A percentile compares a stretch with the other conserved stretches of the same genome.
phyloP scores from a whole-genome alignment of 2,329 filamentous ascomycete species.

The Corynespora cassiicola region DNA sequence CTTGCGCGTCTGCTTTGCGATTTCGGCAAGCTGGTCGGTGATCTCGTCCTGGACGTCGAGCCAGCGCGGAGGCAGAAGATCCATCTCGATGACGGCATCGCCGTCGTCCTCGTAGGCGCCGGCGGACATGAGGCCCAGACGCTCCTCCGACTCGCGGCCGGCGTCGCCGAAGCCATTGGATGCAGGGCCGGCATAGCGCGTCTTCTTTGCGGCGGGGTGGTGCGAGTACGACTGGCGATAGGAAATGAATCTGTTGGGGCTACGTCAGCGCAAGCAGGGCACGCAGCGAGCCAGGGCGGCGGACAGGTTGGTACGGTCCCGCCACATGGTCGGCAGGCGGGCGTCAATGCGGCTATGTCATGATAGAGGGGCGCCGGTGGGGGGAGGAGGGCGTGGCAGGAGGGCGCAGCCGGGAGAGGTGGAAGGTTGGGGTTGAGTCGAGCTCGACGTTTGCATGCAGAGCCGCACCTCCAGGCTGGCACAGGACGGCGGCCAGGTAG shows the following conservation, averaged over 20 bases:
- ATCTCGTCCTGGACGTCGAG: constrained; percentile 95
- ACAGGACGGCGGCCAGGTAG: too few relatives aligned
- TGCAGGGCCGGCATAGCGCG: constrained; percentile 61
- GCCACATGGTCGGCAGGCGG: constrained; percentile 75
- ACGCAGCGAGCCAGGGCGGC: constrained; percentile 33
- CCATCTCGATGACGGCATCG: constrained; percentile 98
- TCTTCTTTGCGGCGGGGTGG: constrained; percentile 87
- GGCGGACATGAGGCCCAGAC: constrained; percentile 83
- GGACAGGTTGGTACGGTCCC: constrained; percentile 98
- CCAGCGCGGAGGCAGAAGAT: constrained; percentile 92
- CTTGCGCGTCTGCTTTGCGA: constrained; percentile 81
- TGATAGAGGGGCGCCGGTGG: constrained; percentile 24
- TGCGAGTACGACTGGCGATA: constrained; percentile 99
- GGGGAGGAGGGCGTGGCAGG: constrained; percentile 8
- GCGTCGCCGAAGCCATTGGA: constrained; percentile 60
- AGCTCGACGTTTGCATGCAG: constrained; percentile 5
- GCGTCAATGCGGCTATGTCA: constrained; percentile 33
- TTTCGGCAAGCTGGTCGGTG: constrained; percentile 77
- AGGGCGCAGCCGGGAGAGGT: constrained; percentile 5
- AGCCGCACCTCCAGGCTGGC: too few relatives aligned
- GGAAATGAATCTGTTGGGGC: constrained; percentile 81
- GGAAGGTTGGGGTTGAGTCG: not conserved
- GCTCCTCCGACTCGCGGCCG: constrained; percentile 63
- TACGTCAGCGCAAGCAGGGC: constrained; percentile 38
- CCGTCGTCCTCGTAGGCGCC: constrained; percentile 83